These are phyloP conservation scores for Solanum pimpinellifolium DNA, from an alignment of 257 asterid genomes.

Conservation along the genomic window DNA sequence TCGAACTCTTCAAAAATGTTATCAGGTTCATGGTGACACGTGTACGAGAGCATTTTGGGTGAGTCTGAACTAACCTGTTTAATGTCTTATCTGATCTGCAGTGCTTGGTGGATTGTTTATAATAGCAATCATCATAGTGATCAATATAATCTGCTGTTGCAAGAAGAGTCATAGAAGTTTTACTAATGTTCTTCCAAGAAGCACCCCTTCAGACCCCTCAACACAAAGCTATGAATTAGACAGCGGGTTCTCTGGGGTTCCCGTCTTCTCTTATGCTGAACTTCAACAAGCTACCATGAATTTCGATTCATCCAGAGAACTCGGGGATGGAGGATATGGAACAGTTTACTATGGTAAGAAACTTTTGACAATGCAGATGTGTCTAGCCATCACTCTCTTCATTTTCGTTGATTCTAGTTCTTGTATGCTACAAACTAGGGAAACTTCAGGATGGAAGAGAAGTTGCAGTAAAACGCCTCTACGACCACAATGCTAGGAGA, in stretches of 20 bases:
- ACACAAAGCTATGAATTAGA: neutral
- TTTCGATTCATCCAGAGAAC: constrained; percentile 1
- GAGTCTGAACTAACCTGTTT: neutral
- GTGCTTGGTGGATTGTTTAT: neutral
- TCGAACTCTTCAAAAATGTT: neutral
- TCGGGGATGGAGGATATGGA: constrained; percentile 12
- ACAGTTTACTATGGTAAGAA: constrained; percentile 4
- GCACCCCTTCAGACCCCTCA: neutral
- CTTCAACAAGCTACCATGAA: constrained; percentile 7
- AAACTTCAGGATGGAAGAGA: constrained; percentile 8
- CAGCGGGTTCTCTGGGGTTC: neutral
- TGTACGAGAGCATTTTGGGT: neutral
- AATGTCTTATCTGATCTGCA: neutral
- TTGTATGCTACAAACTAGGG: neutral
- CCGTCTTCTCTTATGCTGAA: constrained; percentile 2
- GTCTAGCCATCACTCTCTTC: neutral
- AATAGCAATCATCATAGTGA: neutral
- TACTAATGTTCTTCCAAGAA: neutral
- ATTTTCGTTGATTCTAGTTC: neutral
- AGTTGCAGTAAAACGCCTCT: constrained; percentile 6
- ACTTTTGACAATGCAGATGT: neutral
- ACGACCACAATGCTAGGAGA: constrained; percentile 6
- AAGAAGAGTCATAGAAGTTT: neutral
- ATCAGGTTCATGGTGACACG: neutral
- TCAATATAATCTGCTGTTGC: neutral